A percentile compares a stretch with the other conserved stretches of the same genome.
Evolutionary conservation across 768 basidiomycete species (phyloP).

Genomic region (Collybiopsis luxurians): DNA sequence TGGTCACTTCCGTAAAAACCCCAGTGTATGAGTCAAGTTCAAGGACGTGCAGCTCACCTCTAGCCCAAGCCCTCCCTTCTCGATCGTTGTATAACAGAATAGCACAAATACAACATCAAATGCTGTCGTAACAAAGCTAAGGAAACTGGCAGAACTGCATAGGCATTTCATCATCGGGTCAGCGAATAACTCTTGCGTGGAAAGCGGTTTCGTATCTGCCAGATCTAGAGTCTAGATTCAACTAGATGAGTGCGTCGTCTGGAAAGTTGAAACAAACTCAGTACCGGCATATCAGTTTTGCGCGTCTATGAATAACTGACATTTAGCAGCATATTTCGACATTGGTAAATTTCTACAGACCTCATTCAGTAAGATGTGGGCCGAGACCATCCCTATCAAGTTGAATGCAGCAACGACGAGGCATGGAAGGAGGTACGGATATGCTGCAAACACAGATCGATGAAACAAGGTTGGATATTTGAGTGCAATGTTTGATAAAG

Average conservation of each 20-base stretch:
- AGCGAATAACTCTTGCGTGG: constrained; percentile 32
- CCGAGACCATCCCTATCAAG: constrained; percentile 36
- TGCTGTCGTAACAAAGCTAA: constrained; percentile 53
- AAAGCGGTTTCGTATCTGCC: not conserved
- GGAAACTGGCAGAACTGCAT: constrained; percentile 47
- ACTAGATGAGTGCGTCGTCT: not conserved
- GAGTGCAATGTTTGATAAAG: constrained; percentile 52
- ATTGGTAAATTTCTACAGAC: constrained; percentile 26
- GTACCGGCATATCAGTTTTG: constrained; percentile 33
- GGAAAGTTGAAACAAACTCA: constrained; percentile 7
- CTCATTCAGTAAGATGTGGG: constrained; percentile 54
- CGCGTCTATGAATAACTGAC: not conserved
- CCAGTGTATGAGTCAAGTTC: not conserved
- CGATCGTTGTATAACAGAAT: constrained; percentile 61
- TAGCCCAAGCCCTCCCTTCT: constrained; percentile 55
- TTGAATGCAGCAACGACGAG: constrained; percentile 43
- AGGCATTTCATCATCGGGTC: constrained; percentile 54
- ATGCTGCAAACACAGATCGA: constrained; percentile 37
- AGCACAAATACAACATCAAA: constrained; percentile 73
- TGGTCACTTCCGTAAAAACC: constrained; percentile 5
- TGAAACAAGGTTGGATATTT: constrained; percentile 46
- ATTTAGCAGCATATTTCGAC: not conserved
- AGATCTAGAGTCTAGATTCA: constrained; percentile 36
- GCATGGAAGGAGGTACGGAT: constrained; percentile 66
- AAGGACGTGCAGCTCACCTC: constrained; percentile 31